A percentile compares a stretch with the other conserved stretches of the same genome.
These are phyloP conservation scores for Hypoxylon sp. DNA, from an alignment of 2,329 filamentous ascomycete species.

Conservation along the genomic window DNA sequence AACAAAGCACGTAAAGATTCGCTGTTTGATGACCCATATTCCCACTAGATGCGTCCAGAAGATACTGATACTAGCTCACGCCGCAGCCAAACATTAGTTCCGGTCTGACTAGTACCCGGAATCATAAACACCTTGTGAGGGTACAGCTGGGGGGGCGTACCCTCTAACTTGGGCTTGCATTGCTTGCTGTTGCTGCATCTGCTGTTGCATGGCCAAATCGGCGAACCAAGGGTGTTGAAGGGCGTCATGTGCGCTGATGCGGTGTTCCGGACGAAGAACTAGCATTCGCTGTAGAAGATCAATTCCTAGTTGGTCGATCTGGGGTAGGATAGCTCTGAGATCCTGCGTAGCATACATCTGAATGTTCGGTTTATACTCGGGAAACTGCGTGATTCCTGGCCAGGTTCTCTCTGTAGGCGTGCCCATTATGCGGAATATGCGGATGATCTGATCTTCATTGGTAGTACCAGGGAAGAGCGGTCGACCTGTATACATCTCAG, in stretches of 20 bases:
- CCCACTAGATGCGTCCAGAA: constrained; percentile 5
- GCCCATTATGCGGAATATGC: constrained; percentile 99
- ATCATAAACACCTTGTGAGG: constrained; percentile 52
- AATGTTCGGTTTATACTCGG: constrained; percentile 98
- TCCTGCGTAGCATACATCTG: constrained; percentile 96
- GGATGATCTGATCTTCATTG: constrained; percentile 96
- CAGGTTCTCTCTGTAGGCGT: constrained; percentile 95
- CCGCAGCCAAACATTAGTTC: neutral
- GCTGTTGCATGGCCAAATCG: constrained; percentile 74
- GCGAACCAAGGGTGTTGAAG: constrained; percentile 94
- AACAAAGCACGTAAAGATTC: constrained; percentile 13
- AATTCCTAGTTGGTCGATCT: constrained; percentile 89
- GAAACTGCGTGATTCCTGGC: constrained; percentile 94
- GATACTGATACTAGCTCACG: neutral
- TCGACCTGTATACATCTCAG: constrained; percentile 97
- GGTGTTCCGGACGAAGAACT: constrained; percentile 90
- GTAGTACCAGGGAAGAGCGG: constrained; percentile 97
- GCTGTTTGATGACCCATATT: constrained; percentile 8
- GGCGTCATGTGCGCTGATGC: constrained; percentile 89
- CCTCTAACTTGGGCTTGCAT: constrained; percentile 60
- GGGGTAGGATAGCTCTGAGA: constrained; percentile 85
- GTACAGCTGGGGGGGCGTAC: constrained; percentile 51
- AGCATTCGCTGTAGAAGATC: constrained; percentile 92
- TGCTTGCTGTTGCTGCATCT: constrained; percentile 59
- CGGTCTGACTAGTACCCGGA: constrained; percentile 47